phyloP scores from a whole-genome alignment of 768 basidiomycete genomes.

The Leccinellum rugosiceps region DNA sequence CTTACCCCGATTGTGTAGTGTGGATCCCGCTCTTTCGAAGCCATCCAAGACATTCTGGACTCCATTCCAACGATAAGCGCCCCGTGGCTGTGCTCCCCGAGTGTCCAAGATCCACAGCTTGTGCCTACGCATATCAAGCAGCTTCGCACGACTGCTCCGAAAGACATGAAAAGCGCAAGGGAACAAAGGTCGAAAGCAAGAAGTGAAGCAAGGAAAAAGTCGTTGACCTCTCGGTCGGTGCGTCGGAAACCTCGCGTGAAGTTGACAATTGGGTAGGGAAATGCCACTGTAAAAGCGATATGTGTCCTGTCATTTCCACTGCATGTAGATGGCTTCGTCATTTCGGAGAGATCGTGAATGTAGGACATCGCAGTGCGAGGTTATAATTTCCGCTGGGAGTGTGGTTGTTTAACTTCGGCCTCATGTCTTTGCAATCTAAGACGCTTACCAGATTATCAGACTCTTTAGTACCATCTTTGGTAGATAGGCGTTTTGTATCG shows the following conservation, averaged over 20 bases:
- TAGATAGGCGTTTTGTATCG: background rate
- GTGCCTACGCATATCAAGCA: slow-evolving; percentile 82
- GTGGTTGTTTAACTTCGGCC: background rate
- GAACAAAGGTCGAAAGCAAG: slow-evolving; percentile 50
- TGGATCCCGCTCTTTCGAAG: slow-evolving; percentile 37
- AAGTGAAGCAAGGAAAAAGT: slow-evolving; percentile 41
- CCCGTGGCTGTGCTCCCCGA: slow-evolving; percentile 52
- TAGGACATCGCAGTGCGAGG: background rate
- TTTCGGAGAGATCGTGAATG: background rate
- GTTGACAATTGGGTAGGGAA: slow-evolving; percentile 11
- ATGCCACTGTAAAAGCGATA: background rate
- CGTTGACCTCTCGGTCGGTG: slow-evolving; percentile 5
- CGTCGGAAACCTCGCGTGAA: slow-evolving; percentile 23
- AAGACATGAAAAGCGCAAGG: slow-evolving; percentile 73
- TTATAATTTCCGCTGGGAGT: background rate
- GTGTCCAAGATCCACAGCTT: slow-evolving; percentile 28
- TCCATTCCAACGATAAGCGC: slow-evolving; percentile 57
- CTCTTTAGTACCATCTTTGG: background rate
- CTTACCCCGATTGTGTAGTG: slow-evolving; percentile 29
- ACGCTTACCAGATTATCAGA: background rate
- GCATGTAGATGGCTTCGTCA: background rate
- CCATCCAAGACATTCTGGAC: slow-evolving; percentile 40
- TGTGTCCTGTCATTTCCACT: background rate
- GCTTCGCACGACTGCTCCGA: slow-evolving; percentile 71
- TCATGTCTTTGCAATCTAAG: background rate